Base-by-base conservation (phyloP, 2,329 filamentous ascomycete genomes). In the Colletotrichum cuscutae region DNA sequence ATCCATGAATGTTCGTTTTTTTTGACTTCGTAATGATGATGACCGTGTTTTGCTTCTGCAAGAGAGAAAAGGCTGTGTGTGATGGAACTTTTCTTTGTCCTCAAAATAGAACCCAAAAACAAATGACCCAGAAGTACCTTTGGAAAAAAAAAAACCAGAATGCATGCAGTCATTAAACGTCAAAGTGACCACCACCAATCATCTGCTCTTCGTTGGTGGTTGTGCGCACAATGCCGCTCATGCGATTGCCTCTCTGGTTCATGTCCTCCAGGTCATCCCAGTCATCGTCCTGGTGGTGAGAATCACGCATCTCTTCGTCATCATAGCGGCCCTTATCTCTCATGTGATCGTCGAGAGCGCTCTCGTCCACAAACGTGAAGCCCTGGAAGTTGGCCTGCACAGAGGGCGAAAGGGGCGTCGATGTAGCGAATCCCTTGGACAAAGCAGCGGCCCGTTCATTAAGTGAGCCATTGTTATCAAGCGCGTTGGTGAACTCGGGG, bases 311-410 rank as follows among this genome's bases (percentile, higher is more conserved):
- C 28, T 91, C 87, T 75, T 92, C 89, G 60, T 89, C 86, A 64
- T 88, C 84, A 66, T 81, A 82, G 72, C 84, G 79, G 67, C 80
- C 78, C 63, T 86, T 84, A 73, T 87, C 87, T 69, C 85, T 83
- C 90, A 94, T 95, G 76, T 97, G 92, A 75, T 96, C 94, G 65
- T 98, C 95, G 68, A 99, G 92, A 2, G 94, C 94, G 79, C 94
- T 98, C 84, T 98, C 96, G 78, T 98, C 97, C n/a, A 98, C 97
- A 81, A 97, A 99, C 0, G 97, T 99, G 83, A 99, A 99, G 42
- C 97, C 97, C 79, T 97, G 94, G 86, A 99, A 99, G 80, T 98
- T 98, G 75, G 96, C 97, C 84, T 99, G 97, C 84, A 98, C 95
- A 2, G 95, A 97, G 0, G 97, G 97, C 15, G 95, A 98, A 28